phyloP scores from a whole-genome alignment of 2,329 filamentous ascomycete species.

The Pseudocercospora cruenta region DNA sequence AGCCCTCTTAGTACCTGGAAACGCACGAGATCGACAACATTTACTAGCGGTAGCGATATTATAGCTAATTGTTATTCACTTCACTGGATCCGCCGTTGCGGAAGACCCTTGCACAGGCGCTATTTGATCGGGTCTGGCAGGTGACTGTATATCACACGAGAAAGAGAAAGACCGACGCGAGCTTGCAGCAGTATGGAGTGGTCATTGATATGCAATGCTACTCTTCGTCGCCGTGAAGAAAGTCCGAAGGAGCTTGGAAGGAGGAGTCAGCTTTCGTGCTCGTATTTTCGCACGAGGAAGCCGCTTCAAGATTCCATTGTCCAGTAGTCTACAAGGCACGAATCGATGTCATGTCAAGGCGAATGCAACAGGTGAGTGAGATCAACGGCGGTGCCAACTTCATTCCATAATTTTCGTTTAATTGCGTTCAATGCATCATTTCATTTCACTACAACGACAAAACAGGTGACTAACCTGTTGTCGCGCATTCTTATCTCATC shows the following conservation, averaged over 20 bases:
- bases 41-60: too few relatives aligned
- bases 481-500: neutral
- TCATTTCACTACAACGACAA: neutral
- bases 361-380: too few relatives aligned
- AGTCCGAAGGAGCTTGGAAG: neutral
- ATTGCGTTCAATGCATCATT: neutral
- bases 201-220: neutral
- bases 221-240: neutral
- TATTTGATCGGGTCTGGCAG: too few relatives aligned
- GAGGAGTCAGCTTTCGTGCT: too few relatives aligned
- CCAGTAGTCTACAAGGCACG: too few relatives aligned
- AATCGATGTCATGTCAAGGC: too few relatives aligned
- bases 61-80: too few relatives aligned
- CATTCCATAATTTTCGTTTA: too few relatives aligned
- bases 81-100: constrained; percentile 1
- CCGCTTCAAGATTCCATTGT: too few relatives aligned
- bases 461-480: neutral
- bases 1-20: too few relatives aligned
- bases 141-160: neutral
- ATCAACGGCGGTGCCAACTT: too few relatives aligned
- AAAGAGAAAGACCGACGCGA: neutral
- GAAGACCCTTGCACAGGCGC: neutral
- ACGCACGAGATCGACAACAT: neutral
- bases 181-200: neutral
- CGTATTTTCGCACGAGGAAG: too few relatives aligned